Percentiles rank a stretch among this genome's conserved stretches.
These are phyloP conservation scores for Penicillium sp. DNA, from an alignment of 2,329 filamentous ascomycete species.

Conservation along the genomic window DNA sequence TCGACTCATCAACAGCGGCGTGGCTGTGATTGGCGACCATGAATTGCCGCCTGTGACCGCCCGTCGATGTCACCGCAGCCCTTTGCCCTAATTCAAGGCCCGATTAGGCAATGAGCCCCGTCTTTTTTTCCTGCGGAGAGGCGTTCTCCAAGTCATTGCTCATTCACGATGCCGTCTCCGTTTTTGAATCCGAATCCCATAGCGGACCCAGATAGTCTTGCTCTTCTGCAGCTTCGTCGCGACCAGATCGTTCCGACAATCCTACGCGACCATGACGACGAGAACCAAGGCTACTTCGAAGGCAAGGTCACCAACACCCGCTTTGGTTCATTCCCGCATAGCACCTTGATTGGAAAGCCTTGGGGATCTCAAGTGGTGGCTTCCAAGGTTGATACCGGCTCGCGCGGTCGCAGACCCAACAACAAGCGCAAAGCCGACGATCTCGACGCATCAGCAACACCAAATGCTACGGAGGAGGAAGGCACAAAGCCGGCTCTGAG, in stretches of 20 bases:
- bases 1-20: constrained; percentile 23
- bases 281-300: constrained; percentile 71
- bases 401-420: constrained; percentile 71
- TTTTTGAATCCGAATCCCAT: constrained; percentile 72
- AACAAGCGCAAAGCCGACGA: constrained; percentile 52
- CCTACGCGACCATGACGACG: constrained; percentile 62
- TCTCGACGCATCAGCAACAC: constrained; percentile 37
- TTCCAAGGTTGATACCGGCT: constrained; percentile 87
- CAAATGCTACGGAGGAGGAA: constrained; percentile 23
- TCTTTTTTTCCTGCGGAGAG: constrained; percentile 17
- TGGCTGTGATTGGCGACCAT: constrained; percentile 22
- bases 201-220: constrained; percentile 68
- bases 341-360: constrained; percentile 72
- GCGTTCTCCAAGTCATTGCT: not conserved
- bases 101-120: constrained; percentile 16
- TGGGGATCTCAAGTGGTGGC: constrained; percentile 94
- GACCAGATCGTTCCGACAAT: constrained; percentile 80
- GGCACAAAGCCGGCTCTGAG: constrained; percentile 30
- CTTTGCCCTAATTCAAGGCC: constrained; percentile 27
- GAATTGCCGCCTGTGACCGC: too few species aligned
- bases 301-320: constrained; percentile 85
- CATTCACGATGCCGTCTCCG: constrained; percentile 59
- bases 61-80: constrained; percentile 11
- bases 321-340: constrained; percentile 87
- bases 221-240: constrained; percentile 84